These are phyloP conservation scores for Oidiodendron maius DNA, from an alignment of 495 filamentous ascomycete species.

Conservation along the genomic window DNA sequence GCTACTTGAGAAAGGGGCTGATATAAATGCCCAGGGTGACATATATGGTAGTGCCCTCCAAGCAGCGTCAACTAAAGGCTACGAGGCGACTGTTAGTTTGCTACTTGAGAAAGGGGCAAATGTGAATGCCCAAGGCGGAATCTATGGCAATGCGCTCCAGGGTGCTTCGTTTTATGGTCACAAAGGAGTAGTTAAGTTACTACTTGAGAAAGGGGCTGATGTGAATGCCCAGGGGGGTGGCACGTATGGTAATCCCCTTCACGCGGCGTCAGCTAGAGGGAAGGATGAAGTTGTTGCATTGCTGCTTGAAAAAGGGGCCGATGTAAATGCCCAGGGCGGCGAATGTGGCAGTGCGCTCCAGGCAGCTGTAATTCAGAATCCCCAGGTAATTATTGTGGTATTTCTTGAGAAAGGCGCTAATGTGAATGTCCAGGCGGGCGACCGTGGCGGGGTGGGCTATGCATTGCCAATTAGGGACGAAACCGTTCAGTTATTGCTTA, in stretches of 20 bases:
- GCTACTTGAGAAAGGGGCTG: constrained; percentile 5
- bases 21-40: constrained; percentile 11
- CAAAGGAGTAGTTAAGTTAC: background rate
- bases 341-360: constrained; percentile 7
- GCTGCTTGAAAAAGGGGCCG: constrained; percentile 4
- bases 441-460: constrained; percentile 2
- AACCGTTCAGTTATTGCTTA: constrained; percentile 23
- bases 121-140: constrained; percentile 11
- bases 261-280: background rate
- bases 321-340: constrained; percentile 12
- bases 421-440: constrained; percentile 17
- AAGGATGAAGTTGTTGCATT: background rate
- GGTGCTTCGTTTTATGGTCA: background rate
- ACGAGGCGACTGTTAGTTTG: background rate
- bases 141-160: constrained; percentile 5
- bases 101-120: constrained; percentile 7
- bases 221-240: constrained; percentile 12
- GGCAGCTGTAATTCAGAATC: background rate
- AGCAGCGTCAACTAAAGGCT: background rate
- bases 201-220: constrained; percentile 6
- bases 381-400: constrained; percentile 12
- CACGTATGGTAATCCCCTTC: constrained; percentile 3
- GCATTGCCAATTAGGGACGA: constrained; percentile 3
- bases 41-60: constrained; percentile 8
- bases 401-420: constrained; percentile 26